A percentile compares a stretch with the other conserved stretches of the same genome.
Evolutionary conservation across 2,329 filamentous ascomycete species (phyloP).

Genomic region (Paraconiothyrium sp.): DNA sequence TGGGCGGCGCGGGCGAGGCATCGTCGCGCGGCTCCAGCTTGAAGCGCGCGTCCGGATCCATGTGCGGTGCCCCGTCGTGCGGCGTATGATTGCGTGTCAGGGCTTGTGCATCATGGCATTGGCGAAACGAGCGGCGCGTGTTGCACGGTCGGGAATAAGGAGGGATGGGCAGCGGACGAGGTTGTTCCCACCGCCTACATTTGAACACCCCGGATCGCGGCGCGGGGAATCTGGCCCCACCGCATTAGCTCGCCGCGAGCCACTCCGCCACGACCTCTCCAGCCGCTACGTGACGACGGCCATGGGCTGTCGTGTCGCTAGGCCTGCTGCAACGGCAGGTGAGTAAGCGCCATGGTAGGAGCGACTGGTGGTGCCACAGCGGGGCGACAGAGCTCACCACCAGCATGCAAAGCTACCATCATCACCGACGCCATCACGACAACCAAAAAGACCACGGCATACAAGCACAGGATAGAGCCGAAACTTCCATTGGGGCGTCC

Average conservation of each 20-base stretch:
- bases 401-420: too few relatives aligned
- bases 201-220: conserved; percentile 5
- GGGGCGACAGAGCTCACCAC: too few relatives aligned
- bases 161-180: conserved; percentile 11
- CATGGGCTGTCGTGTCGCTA: background rate
- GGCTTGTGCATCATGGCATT: conserved; percentile 14
- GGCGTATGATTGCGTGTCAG: background rate
- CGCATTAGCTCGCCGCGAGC: background rate
- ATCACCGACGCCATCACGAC: too few relatives aligned
- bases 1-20: conserved; percentile 48
- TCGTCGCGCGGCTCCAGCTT: conserved; percentile 25
- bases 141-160: conserved; percentile 16
- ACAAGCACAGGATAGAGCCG: too few relatives aligned
- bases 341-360: too few relatives aligned
- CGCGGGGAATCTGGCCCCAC: background rate
- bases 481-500: too few relatives aligned
- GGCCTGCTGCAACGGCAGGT: background rate
- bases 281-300: background rate
- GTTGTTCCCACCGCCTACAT: conserved; percentile 8
- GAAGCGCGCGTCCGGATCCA: conserved; percentile 9
- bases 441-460: too few relatives aligned
- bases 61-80: conserved; percentile 7
- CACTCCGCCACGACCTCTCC: background rate
- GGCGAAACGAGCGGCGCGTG: conserved; percentile 9
- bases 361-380: too few relatives aligned